Evolutionary conservation across 2,329 filamentous ascomycete species (phyloP).

Genomic region (Epichloe hybrida): DNA sequence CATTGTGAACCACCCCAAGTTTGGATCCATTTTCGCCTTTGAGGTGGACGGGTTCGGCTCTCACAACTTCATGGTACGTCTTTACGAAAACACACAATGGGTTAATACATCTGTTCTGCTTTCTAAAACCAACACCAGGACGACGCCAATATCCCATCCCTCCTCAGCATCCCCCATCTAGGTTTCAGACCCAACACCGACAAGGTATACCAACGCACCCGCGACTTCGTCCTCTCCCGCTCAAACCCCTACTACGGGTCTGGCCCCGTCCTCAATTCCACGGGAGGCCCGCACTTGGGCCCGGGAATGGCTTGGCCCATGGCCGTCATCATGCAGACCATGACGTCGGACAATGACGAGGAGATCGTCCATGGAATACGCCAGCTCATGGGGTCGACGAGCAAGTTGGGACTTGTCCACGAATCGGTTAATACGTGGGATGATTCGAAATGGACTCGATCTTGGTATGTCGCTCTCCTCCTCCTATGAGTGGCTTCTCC

Average conservation of each 20-base stretch:
- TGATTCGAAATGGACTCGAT: constrained; percentile 20
- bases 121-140: constrained; percentile 20
- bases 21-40: constrained; percentile 53
- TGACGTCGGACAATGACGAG: constrained; percentile 61
- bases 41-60: constrained; percentile 58
- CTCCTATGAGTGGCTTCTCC: neutral
- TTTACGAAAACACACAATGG: neutral
- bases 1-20: constrained; percentile 46
- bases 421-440: constrained; percentile 36
- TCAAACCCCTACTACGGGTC: constrained; percentile 62
- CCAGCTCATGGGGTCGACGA: constrained; percentile 54
- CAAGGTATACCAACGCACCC: constrained; percentile 56
- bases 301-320: constrained; percentile 77
- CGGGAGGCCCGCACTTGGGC: constrained; percentile 38
- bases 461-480: constrained; percentile 17
- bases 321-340: constrained; percentile 64
- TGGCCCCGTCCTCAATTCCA: constrained; percentile 36
- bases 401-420: constrained; percentile 63
- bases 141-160: constrained; percentile 49
- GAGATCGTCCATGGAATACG: constrained; percentile 58
- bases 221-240: constrained; percentile 56
- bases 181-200: constrained; percentile 46
- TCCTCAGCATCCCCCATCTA: constrained; percentile 47
- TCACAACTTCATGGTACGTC: constrained; percentile 38
- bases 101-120: neutral